These are phyloP conservation scores for Termitomyces bulborhizus DNA, from an alignment of 768 basidiomycete species.

Conservation along the genomic window DNA sequence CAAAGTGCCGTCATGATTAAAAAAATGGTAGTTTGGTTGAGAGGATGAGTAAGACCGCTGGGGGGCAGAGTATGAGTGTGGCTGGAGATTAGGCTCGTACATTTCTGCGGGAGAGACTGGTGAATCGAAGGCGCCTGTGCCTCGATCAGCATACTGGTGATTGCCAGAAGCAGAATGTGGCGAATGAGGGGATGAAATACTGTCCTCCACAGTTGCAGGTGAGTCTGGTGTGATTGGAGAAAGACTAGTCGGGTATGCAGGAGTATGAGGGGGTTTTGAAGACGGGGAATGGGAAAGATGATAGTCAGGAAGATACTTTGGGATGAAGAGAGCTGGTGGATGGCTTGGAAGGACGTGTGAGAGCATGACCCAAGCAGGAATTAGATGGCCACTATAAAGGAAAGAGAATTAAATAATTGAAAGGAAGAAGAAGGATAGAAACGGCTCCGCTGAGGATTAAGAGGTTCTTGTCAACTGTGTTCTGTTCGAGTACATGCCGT, in stretches of 20 bases:
- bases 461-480: constrained; percentile 14
- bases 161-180: constrained; percentile 21
- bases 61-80: constrained; percentile 14
- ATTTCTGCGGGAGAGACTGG: constrained; percentile 25
- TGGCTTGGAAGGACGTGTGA: constrained; percentile 16
- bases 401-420: constrained; percentile 1
- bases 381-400: constrained; percentile 14
- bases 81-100: constrained; percentile 20
- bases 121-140: constrained; percentile 23
- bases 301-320: constrained; percentile 19
- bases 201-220: constrained; percentile 30
- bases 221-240: constrained; percentile 22
- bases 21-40: constrained; percentile 19
- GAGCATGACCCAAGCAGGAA: constrained; percentile 15
- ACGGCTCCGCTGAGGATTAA: constrained; percentile 20
- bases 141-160: constrained; percentile 25
- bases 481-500: constrained; percentile 8
- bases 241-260: constrained; percentile 17
- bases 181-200: constrained; percentile 25
- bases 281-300: constrained; percentile 14
- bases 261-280: constrained; percentile 18
- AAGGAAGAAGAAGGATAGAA: constrained; percentile 6
- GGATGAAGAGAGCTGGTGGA: constrained; percentile 17
- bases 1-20: constrained; percentile 19
- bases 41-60: constrained; percentile 17